Evolutionary conservation across 1,284 basidiomycete species (phyloP), one percentile per base, ranked within the genome.

Genomic region (Irpex sp.): DNA sequence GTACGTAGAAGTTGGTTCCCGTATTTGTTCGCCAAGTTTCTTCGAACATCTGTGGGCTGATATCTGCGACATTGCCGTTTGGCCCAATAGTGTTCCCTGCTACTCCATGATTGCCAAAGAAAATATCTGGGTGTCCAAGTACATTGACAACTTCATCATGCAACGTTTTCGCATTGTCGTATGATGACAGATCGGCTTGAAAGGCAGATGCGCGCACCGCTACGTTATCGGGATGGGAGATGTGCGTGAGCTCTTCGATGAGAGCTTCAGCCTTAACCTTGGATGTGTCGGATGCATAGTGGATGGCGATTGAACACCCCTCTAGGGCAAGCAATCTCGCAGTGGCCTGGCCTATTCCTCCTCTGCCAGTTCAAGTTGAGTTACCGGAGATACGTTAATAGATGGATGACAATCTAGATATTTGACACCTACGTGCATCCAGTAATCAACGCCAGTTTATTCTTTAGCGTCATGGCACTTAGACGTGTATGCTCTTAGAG

Each of bases 331-430:
- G 74, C 11, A 75, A 70, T 5, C 77, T 68, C 0, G 83, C 81
- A 1, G 81, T 83, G 2, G 83, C 82, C 59, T 73, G 73, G 3
- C 83, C 83, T 51, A 85, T 84, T 0, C 83, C 83, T 1, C 83
- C 83, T 7, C 82, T 84, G 65, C 21, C 21, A 21, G 21, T 21
- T 21, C 21, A 21, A 21, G 21, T 21, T 21, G 21, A 21, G 21
- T 21, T 21, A 21, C 21, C 21, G 21, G 21, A 21, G 21, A 21
- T 21, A 21, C 21, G 21, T 21, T 21, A 21, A 21, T 21, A 21
- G 21, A 21, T 21, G 21, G 21, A 21, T 21, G 21, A 21, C 21
- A 21, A 21, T 21, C 21, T 21, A 21, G 21, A 21, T 21, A 21
- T 21, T 21, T 21, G 21, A 21, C 21, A 21, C 21, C 21, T 21